Evolutionary conservation across 306 rosid species (phyloP).

Genomic region (Argentina anserina): DNA sequence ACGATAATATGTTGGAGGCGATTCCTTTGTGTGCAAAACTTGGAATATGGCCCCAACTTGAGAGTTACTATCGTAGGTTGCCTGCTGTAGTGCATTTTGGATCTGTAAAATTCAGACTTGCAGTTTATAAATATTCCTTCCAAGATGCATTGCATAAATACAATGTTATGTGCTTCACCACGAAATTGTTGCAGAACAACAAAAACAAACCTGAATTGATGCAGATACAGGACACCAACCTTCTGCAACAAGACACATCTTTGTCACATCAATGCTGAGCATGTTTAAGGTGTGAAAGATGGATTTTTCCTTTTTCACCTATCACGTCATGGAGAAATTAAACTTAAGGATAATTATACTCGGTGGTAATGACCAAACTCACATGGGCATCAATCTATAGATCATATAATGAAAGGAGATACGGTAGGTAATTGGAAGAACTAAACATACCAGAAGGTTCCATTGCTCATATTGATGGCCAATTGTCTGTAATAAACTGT

Average conservation of each 20-base stretch:
- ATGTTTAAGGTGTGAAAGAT: constrained; percentile 74
- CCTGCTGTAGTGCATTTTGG: constrained; percentile 50
- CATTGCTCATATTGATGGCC: constrained; percentile 68
- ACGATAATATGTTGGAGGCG: constrained; percentile 62
- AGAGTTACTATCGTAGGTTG: constrained; percentile 58
- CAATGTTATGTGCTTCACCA: constrained; percentile 2
- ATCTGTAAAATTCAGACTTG: constrained; percentile 41
- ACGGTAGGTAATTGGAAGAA: neutral
- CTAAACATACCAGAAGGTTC: constrained; percentile 66
- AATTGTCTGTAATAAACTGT: constrained; percentile 58
- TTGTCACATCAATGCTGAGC: constrained; percentile 88
- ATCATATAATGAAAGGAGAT: neutral
- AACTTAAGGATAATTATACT: constrained; percentile 19
- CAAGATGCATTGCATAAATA: neutral
- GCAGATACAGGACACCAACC: constrained; percentile 91
- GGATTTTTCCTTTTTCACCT: constrained; percentile 79
- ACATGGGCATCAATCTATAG: neutral
- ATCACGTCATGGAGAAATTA: constrained; percentile 20
- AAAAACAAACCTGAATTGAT: constrained; percentile 56
- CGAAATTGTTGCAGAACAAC: constrained; percentile 14
- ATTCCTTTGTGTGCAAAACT: constrained; percentile 62
- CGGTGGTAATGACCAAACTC: constrained; percentile 19
- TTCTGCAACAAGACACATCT: constrained; percentile 83
- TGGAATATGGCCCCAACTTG: constrained; percentile 66
- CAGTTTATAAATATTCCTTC: neutral